Percentiles rank a stretch among this genome's conserved stretches.
Evolutionary conservation across 2,329 filamentous ascomycete species (phyloP).

Genomic region (Xylaria sp.): DNA sequence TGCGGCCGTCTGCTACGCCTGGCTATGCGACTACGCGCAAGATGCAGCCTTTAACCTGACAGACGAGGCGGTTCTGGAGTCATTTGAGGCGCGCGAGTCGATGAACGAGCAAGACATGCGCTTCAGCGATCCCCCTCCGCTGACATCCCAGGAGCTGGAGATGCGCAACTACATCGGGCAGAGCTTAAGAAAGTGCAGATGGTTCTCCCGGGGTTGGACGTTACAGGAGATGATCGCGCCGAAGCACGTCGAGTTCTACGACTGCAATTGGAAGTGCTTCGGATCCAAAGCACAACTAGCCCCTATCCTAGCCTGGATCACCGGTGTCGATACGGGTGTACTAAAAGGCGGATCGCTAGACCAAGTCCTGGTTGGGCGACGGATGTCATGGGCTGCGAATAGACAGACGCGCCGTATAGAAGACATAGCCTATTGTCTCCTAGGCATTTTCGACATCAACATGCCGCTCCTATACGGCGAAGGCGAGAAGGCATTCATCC

Average conservation of each 20-base stretch:
- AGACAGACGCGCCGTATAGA: slow-evolving; percentile 43
- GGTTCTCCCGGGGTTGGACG: slow-evolving; percentile 44
- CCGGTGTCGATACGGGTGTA: slow-evolving; percentile 38
- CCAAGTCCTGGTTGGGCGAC: slow-evolving; percentile 39
- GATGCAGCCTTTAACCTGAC: slow-evolving; percentile 28
- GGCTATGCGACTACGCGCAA: slow-evolving; percentile 35
- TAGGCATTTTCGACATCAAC: slow-evolving; percentile 46
- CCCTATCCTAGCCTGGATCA: slow-evolving; percentile 38
- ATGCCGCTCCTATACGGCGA: slow-evolving; percentile 47
- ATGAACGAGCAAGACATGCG: slow-evolving; percentile 25
- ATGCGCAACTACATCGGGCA: slow-evolving; percentile 36
- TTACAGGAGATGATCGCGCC: slow-evolving; percentile 45
- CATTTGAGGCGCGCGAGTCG: slow-evolving; percentile 36
- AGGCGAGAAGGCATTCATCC: slow-evolving; percentile 41
- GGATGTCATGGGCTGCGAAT: slow-evolving; percentile 45
- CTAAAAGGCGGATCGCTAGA: slow-evolving; percentile 37
- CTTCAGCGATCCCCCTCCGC: slow-evolving; percentile 33
- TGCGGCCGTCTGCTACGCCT: slow-evolving; percentile 40
- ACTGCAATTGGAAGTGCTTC: slow-evolving; percentile 39
- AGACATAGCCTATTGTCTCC: slow-evolving; percentile 46
- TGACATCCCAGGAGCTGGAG: slow-evolving; percentile 35
- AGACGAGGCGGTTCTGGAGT: slow-evolving; percentile 29
- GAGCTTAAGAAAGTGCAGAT: slow-evolving; percentile 35
- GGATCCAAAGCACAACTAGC: slow-evolving; percentile 39
- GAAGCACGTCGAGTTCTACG: slow-evolving; percentile 40